These are phyloP conservation scores for Linum lewisii DNA, from an alignment of 345 rosid genomes.

Conservation along the genomic window DNA sequence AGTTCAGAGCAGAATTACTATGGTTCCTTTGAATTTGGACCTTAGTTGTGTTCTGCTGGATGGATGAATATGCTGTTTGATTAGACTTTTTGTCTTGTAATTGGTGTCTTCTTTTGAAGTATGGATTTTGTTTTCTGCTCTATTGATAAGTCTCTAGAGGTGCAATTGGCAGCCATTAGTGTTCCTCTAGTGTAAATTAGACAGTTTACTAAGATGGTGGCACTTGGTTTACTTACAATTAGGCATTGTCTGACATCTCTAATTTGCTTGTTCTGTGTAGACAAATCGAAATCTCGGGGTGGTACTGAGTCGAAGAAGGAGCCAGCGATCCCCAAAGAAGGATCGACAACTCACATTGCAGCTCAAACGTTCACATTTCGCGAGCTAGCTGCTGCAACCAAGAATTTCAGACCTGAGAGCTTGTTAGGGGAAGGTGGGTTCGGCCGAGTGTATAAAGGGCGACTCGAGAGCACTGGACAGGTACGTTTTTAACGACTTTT, in stretches of 20 bases:
- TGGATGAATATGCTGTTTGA: neutral
- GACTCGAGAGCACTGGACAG: conserved; percentile 86
- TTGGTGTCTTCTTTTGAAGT: neutral
- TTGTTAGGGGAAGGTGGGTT: conserved; percentile 94
- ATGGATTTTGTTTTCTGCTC: neutral
- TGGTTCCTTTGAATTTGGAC: neutral
- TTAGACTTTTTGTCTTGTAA: neutral
- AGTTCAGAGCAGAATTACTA: neutral
- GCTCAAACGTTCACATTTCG: conserved; percentile 89
- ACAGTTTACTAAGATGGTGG: too few relatives aligned
- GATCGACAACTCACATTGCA: conserved; percentile 16
- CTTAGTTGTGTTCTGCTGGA: neutral
- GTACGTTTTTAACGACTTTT: conserved; percentile 32
- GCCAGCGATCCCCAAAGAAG: conserved; percentile 43
- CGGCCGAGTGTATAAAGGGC: conserved; percentile 92
- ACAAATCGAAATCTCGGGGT: conserved; percentile 65
- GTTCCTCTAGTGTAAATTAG: too few relatives aligned
- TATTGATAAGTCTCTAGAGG: too few relatives aligned
- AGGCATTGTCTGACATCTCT: neutral
- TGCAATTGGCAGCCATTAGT: too few relatives aligned
- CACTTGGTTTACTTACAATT: neutral
- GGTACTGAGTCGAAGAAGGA: conserved; percentile 9
- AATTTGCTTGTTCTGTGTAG: conserved; percentile 21
- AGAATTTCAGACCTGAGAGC: conserved; percentile 69
- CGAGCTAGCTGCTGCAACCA: conserved; percentile 87